Evolutionary conservation across 768 basidiomycete genomes (phyloP).

Genomic region (Cystobasidium onofrii): DNA sequence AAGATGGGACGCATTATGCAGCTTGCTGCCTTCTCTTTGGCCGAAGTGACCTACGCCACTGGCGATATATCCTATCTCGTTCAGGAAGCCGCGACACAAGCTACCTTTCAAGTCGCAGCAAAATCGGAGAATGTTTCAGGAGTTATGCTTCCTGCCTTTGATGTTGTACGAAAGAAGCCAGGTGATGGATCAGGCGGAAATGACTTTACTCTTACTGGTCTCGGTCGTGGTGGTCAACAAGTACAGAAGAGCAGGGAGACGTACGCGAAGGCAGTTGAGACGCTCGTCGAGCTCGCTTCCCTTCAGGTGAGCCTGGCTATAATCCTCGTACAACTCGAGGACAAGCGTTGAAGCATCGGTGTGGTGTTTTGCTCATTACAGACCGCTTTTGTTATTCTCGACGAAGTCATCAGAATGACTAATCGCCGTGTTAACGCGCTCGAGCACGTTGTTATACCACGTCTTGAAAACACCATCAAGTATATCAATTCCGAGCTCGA

Average conservation of each 20-base stretch:
- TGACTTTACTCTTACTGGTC: constrained; percentile 71
- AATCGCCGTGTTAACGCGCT: constrained; percentile 98
- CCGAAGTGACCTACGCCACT: constrained; percentile 95
- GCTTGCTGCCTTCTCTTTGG: constrained; percentile 95
- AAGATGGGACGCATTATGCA: constrained; percentile 99
- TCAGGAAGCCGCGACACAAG: constrained; percentile 85
- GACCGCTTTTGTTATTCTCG: constrained; percentile 95
- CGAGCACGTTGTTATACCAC: constrained; percentile 91
- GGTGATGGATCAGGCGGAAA: constrained; percentile 66
- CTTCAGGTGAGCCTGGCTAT: constrained; percentile 50
- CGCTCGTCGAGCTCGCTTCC: constrained; percentile 91
- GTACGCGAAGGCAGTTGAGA: constrained; percentile 94
- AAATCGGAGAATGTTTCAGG: constrained; percentile 98
- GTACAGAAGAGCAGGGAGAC: constrained; percentile 90
- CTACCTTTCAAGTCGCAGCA: constrained; percentile 84
- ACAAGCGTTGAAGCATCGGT: neutral
- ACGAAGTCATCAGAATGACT: constrained; percentile 98
- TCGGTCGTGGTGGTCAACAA: constrained; percentile 94
- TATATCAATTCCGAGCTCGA: constrained; percentile 96
- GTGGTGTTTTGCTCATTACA: constrained; percentile 46
- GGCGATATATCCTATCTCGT: constrained; percentile 92
- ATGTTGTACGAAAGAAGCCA: constrained; percentile 60
- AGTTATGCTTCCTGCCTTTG: constrained; percentile 89
- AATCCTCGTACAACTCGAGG: neutral
- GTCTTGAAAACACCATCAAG: constrained; percentile 92